Base-by-base conservation (phyloP, 176 grass and related monocot species). In the Tuctoria greenei region DNA sequence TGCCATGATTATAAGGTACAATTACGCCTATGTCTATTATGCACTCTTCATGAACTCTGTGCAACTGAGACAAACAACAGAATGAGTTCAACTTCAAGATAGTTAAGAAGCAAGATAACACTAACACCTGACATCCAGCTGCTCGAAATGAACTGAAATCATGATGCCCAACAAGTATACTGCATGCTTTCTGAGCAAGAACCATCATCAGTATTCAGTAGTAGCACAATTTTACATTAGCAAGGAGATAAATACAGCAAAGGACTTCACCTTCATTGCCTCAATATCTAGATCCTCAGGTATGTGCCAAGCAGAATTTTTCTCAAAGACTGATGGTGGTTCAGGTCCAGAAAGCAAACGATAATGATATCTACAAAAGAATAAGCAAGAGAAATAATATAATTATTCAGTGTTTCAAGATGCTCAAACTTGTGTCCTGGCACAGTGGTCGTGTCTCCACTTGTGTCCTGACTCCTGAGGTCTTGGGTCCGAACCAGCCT, bases 101-200 rank as follows among this genome's bases (percentile, higher is more conserved):
- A 83, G 21, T 57, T 83, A 74, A 65, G 76, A 88, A 87, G 61
- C 7, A 74, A 66, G 62, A 76, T 25, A 54, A 42, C 44, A 97
- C 95, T 25, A 54, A 42, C 44, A 97, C 95, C 95, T 98, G 95
- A 78, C 95, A 98, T 77, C 88, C 95, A 82, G 83, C 65, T 73
- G 95, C 89, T 71, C 89, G 86, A 89, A 98, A 98, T 78, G 91
- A 95, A 84, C 95, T 98, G 73, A 98, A 98, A 95, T 98, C 91
- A 84, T 94, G 91, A 88, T 81, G 65, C 15, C 91, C 95, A 81
- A 86, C 69, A 77, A 98, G 91, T 73, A 92, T 73, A 42, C 24
- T 82, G 79, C 95, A 95, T 73, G 91, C 91, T 79, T 89, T 90
- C 95, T 98, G 91, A 81, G 76, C 40, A 88, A 76, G n/a, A 79